Evolutionary conservation across 306 rosid genomes (phyloP), one percentile per base, ranked within the genome.

Genomic region (Inga leiocalycina): DNA sequence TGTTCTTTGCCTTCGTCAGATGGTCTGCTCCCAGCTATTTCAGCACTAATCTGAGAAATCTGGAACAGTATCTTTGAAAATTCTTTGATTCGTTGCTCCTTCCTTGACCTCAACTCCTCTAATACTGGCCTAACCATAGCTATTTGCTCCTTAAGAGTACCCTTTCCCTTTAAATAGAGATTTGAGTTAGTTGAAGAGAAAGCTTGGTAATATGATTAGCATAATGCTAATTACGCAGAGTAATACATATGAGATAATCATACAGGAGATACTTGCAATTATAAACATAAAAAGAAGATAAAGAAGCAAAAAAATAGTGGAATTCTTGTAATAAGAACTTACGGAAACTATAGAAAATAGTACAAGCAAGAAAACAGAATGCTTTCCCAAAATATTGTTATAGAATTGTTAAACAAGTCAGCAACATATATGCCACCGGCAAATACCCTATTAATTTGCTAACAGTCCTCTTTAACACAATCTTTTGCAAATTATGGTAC

Each of bases 61-160:
- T 92, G 98, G 30, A 90, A 80, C 88, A 86, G 88, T 37, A 91
- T 86, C 83, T 86, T 89, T 37, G 86, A 86, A 83, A 93, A 92
- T 20, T 91, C 94, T 77, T 80, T 82, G 16, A 95, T 66, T 87
- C 88, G 89, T 54, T 85, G 92, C 37, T 79, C 82, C 89, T 91
- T 95, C 91, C 86, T 93, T 78, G 88, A 88, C 89, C 90, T 93
- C 83, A 93, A 86, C 46, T 90, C 94, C 80, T 87, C 98, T 79
- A 93, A 48, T 78, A 89, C 83, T 32, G 94, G 98, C 85, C 85
- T 86, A 11, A 92, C 46, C 24, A 85, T 66, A 52, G 89, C 87
- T 51, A 95, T 54, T 74, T 91, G 96, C 90, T 92, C 93, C 88
- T 87, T 91, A 30, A 95, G 91, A 46, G 98, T 79, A 41, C 94